A percentile compares a stretch with the other conserved stretches of the same genome.
Evolutionary conservation across 2,329 filamentous ascomycete species (phyloP).

Genomic region (Calonectria honghensis): DNA sequence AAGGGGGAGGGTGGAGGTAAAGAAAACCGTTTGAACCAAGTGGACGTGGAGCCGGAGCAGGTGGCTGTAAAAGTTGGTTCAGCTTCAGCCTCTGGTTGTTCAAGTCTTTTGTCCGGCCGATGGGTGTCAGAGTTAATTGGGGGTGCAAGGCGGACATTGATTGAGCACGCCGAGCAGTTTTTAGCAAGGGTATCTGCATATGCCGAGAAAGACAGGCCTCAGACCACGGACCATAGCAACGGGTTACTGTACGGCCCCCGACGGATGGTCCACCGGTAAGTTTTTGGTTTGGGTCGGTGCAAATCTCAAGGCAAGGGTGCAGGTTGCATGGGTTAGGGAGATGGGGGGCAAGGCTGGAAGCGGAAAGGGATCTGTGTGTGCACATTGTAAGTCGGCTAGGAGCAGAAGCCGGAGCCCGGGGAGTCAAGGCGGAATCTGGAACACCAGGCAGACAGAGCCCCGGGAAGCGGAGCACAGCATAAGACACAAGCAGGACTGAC

Average conservation of each 20-base stretch:
- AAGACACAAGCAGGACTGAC: constrained; percentile 40
- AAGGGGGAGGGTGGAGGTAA: constrained; percentile 56
- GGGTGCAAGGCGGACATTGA: constrained; percentile 50
- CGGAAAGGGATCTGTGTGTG: constrained; percentile 51
- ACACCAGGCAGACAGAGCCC: constrained; percentile 36
- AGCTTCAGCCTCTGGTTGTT: constrained; percentile 47
- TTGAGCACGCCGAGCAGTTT: constrained; percentile 37
- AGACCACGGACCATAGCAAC: constrained; percentile 45
- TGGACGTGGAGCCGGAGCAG: constrained; percentile 43
- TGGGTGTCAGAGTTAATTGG: constrained; percentile 51
- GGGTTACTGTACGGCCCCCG: constrained; percentile 40
- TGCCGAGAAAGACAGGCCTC: constrained; percentile 51
- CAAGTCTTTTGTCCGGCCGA: constrained; percentile 50
- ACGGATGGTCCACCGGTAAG: constrained; percentile 36
- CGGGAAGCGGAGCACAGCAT: constrained; percentile 32
- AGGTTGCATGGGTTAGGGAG: constrained; percentile 41
- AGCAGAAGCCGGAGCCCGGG: constrained; percentile 42
- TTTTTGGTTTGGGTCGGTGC: constrained; percentile 40
- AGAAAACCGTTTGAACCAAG: constrained; percentile 47
- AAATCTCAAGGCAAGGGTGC: constrained; percentile 39
- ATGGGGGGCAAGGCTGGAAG: constrained; percentile 48
- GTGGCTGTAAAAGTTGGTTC: constrained; percentile 51
- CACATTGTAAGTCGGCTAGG: constrained; percentile 36
- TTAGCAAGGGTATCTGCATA: constrained; percentile 54
- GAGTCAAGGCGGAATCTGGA: constrained; percentile 46